Percentiles rank a stretch among this genome's conserved stretches.
Evolutionary conservation across 1,139 yeast species (phyloP).

Genomic region (Pichia sp.): DNA sequence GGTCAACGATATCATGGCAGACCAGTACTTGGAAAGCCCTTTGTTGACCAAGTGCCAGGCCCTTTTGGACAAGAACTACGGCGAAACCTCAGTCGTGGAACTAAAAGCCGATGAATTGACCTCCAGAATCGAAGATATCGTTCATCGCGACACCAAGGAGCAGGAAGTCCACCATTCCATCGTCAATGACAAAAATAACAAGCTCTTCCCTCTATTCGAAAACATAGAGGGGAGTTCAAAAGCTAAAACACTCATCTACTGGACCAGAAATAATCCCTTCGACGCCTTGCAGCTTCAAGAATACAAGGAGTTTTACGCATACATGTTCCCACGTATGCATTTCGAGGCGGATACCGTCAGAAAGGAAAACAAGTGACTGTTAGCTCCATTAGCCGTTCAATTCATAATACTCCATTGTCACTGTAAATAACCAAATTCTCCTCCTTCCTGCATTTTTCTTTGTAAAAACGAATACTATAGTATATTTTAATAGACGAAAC

Average conservation of each 20-base stretch:
- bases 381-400: neutral
- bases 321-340: slow-evolving; percentile 21
- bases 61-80: slow-evolving; percentile 8
- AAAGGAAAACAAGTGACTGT: neutral
- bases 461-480: neutral
- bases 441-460: neutral
- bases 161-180: slow-evolving; percentile 2
- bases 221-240: neutral
- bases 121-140: slow-evolving; percentile 8
- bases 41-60: slow-evolving; percentile 12
- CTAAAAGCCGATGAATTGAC: slow-evolving; percentile 9
- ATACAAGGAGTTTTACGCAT: slow-evolving; percentile 24
- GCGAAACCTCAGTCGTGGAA: neutral
- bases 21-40: slow-evolving; percentile 17
- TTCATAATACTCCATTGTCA: neutral
- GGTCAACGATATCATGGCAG: slow-evolving; percentile 19
- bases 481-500: neutral
- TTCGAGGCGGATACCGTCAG: neutral
- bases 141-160: neutral
- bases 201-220: slow-evolving; percentile 13
- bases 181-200: neutral
- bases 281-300: slow-evolving; percentile 24
- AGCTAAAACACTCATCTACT: slow-evolving; percentile 15
- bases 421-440: too few species aligned
- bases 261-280: slow-evolving; percentile 27